Base-by-base conservation (phyloP, 768 basidiomycete genomes). In the Chalciporus sphaerocephalus region DNA sequence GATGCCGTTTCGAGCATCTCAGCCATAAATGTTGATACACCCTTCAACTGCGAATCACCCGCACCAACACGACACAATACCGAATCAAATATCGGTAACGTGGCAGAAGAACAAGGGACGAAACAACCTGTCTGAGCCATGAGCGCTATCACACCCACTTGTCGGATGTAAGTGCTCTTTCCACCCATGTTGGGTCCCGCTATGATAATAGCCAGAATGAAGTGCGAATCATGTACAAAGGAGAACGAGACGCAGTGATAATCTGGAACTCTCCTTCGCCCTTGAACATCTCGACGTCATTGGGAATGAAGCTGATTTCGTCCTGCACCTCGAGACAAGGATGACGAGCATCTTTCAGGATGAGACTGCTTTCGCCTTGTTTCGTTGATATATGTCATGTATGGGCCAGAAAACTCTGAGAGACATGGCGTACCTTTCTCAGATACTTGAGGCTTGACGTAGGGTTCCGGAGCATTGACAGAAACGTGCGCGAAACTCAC, bases 181-280 rank as follows among this genome's bases (percentile, higher is more conserved):
- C 96, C 96, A 42, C 96, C 96, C 89, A 97, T 97, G 66, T 99
- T 99, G 0, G 96, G 96, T 5, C 96, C 96, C 17, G 95, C 88
- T 90, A 30, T 8, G 16, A 50, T 21, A 13, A 46, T 35, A 38
- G 39, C 38, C 6, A 50, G 40, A 0, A 25, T 18, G 1, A 9
- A 12, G 17, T 23, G 16, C 9, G 16, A 33, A 30, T 12, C n/a
- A n/a, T n/a, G n/a, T n/a, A n/a, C n/a, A n/a, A n/a, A 30, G 8
- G n/a, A 2, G 17, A 8, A 10, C 4, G 16, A 10, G 20, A 52
- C 81, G 49, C 56, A 88, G 87, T 97, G 54, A 98, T 94, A 44
- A 98, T 94, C 50, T 91, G 85, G 67, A 99, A 94, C 64, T 97
- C 95, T 54, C 90, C 92, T 50, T 83, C 74, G 81, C 89, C 83